phyloP scores from a whole-genome alignment of 352 stramenopile species.

The Phytophthora fragariae region DNA sequence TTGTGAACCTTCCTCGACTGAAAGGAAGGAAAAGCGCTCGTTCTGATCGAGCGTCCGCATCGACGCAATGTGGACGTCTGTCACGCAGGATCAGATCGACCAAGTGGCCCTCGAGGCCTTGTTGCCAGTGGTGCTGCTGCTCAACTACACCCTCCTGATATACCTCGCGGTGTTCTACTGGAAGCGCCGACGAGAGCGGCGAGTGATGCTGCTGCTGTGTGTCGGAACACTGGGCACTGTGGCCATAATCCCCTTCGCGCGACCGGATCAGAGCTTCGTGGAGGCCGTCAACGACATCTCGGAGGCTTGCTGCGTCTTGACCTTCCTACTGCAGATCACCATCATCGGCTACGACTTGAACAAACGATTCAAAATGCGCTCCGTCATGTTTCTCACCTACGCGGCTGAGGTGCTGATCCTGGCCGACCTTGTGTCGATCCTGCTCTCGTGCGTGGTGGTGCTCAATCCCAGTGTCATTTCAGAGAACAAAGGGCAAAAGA shows the following conservation, averaged over 20 bases:
- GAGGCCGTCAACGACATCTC: conserved; percentile 47
- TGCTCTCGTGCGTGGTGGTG: conserved; percentile 27
- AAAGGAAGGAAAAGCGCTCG: no score
- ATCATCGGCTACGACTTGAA: conserved; percentile 49
- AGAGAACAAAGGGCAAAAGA: neutral
- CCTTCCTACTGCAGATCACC: conserved; percentile 55
- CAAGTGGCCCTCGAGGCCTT: conserved; percentile 23
- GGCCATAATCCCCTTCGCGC: conserved; percentile 38
- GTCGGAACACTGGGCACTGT: conserved; percentile 33
- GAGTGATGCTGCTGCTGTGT: conserved; percentile 32
- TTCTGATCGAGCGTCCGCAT: neutral
- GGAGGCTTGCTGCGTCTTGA: conserved; percentile 41
- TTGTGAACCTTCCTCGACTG: no score
- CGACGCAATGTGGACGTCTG: conserved; percentile 23
- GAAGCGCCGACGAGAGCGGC: conserved; percentile 21
- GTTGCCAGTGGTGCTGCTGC: conserved; percentile 46
- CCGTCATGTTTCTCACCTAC: conserved; percentile 42
- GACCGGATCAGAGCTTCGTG: conserved; percentile 25
- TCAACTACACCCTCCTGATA: conserved; percentile 54
- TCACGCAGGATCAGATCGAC: conserved; percentile 38
- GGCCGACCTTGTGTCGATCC: conserved; percentile 15
- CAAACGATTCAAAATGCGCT: conserved; percentile 42
- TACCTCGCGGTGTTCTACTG: conserved; percentile 49
- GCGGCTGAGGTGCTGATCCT: conserved; percentile 38
- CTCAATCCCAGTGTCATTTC: conserved; percentile 4